phyloP scores from a whole-genome alignment of 2,329 filamentous ascomycete species.

The Pseudogymnoascus sp. region DNA sequence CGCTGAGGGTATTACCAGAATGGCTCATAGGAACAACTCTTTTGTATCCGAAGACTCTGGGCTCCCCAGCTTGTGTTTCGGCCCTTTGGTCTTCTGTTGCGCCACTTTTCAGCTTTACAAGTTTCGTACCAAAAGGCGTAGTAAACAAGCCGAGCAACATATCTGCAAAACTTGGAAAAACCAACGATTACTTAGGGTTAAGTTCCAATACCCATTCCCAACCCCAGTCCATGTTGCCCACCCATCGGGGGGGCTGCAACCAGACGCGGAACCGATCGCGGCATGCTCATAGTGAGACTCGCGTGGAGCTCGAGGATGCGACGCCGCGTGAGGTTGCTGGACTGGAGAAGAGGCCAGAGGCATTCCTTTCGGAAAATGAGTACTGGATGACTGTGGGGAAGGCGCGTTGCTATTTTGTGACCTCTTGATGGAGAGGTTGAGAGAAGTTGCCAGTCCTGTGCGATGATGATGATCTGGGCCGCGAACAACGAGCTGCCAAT shows the following conservation, averaged over 20 bases:
- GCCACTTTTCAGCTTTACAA: conserved; percentile 33
- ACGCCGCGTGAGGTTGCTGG: conserved; percentile 35
- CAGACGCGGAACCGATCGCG: conserved; percentile 38
- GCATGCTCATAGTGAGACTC: conserved; percentile 41
- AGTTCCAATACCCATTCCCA: conserved; percentile 71
- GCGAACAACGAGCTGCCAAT: conserved; percentile 15
- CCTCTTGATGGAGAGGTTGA: conserved; percentile 29
- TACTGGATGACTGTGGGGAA: conserved; percentile 73
- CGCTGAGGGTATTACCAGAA: conserved; percentile 67
- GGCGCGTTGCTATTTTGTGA: conserved; percentile 58
- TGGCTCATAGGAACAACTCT: conserved; percentile 65
- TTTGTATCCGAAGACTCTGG: conserved; percentile 49
- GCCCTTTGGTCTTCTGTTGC: conserved; percentile 45
- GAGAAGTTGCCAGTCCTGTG: conserved; percentile 38
- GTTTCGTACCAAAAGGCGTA: conserved; percentile 19
- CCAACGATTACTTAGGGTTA: conserved; percentile 87
- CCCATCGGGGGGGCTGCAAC: conserved; percentile 33
- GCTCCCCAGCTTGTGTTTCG: conserved; percentile 46
- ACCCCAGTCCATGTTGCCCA: not conserved
- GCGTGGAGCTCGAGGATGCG: conserved; percentile 55
- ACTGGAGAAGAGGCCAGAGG: conserved; percentile 37
- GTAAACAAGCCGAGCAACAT: conserved; percentile 64
- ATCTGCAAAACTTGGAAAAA: conserved; percentile 63
- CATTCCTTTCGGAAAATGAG: conserved; percentile 64
- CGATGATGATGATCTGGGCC: conserved; percentile 18